Evolutionary conservation across 2,329 filamentous ascomycete species (phyloP).

Genomic region (Claviceps spartinae): DNA sequence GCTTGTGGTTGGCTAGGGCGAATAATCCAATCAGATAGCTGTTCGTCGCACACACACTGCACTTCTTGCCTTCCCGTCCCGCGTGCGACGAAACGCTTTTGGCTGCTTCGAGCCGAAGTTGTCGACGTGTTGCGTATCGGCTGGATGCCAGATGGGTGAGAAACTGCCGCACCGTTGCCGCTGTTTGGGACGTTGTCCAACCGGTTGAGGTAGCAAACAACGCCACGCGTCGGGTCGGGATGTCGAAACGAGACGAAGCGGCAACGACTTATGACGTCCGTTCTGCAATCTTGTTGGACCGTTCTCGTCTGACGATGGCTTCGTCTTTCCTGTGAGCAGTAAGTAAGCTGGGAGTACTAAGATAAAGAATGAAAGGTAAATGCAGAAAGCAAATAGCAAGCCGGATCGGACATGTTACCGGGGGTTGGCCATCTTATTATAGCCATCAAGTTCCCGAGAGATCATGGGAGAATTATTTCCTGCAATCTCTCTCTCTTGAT

Average conservation of each 20-base stretch:
- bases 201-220: neutral
- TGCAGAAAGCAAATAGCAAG: neutral
- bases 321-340: neutral
- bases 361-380: neutral
- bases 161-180: too few relatives aligned
- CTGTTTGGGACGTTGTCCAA: too few relatives aligned
- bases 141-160: too few relatives aligned
- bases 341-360: neutral
- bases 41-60: neutral
- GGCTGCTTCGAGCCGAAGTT: too few relatives aligned
- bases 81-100: neutral
- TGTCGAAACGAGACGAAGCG: neutral
- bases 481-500: neutral
- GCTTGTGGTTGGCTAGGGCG: too few relatives aligned
- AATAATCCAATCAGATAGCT: neutral
- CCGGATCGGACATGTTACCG: neutral
- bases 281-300: neutral
- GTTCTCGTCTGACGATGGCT: neutral
- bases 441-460: neutral
- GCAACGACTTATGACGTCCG: neutral
- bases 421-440: constrained; percentile 3
- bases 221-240: neutral
- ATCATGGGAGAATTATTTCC: neutral
- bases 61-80: neutral
- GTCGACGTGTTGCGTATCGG: too few relatives aligned